Base-by-base conservation (phyloP, 2,329 filamentous ascomycete species). In the Arthrobotrys sphaeroides region DNA sequence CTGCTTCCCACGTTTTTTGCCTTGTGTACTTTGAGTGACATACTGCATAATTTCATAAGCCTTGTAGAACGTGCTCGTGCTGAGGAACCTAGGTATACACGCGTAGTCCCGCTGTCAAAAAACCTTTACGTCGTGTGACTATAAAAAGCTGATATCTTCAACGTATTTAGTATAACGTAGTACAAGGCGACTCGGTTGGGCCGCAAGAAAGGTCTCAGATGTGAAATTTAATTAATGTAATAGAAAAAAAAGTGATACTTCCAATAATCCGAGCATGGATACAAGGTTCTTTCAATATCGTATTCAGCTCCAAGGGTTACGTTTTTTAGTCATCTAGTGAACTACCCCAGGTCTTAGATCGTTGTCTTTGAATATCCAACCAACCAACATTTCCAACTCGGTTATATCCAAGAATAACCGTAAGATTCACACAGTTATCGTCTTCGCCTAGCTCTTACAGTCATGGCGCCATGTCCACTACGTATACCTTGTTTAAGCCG, bases 1-100 rank as follows among this genome's bases (percentile, higher is more conserved):
- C 51, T 61, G 61, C 24, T 20, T 28, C 36, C 68, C 69, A 73
- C 61, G 61, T 64, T 73, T 65, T 65, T 64, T 38, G 43, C 49
- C 40, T 42, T 43, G 51, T 42, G 9, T 47, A 51, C 28, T 55
- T 51, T 47, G 42, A 22, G 31, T 49, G 18, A 31, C 45, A 55
- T 55, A 13, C 42, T 36, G 45, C 51, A 38, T 55, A 55, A 22
- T 38, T 55, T 55, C 16, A 38, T 55, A 22, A 55, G 31, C 31
- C 18, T 38, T 55, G 51, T 24, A 24, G 16, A 55, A 36, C 31
- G 10, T 55, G 51, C 38, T 31, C 22, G 26, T 6, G 10, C 6
- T 38, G 18, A 36, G 18, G 10, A 6, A 38, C 40, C 7, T 20
- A 20, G 6, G 31, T 20, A 6, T 65, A 31, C 33, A n/a, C 16